Conservation (phyloP, 2,329 filamentous ascomycete genomes). For the Fusarium staphyleae region DNA sequence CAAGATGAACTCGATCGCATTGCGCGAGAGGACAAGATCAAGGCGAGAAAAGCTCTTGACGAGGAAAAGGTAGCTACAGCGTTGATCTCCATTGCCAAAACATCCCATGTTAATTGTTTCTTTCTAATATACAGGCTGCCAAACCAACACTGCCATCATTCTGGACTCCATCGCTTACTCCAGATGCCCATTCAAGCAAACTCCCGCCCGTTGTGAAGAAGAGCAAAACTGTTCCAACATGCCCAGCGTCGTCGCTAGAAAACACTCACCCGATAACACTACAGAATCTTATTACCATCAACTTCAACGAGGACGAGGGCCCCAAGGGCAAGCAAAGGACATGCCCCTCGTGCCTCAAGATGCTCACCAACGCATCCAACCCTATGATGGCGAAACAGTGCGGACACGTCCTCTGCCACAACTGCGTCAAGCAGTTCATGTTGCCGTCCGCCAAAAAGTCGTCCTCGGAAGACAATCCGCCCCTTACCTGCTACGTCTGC, state of each 20-base stretch:
- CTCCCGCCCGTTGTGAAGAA: slow-evolving; percentile 66
- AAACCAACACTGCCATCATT: slow-evolving; percentile 82
- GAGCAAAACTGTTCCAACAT: slow-evolving; percentile 73
- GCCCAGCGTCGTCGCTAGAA: slow-evolving; percentile 74
- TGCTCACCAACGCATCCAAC: slow-evolving; percentile 80
- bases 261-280: slow-evolving; percentile 78
- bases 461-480: slow-evolving; percentile 55
- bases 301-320: slow-evolving; percentile 75
- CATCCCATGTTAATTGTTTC: slow-evolving; percentile 17
- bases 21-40: slow-evolving; percentile 71
- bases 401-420: slow-evolving; percentile 89
- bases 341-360: slow-evolving; percentile 88
- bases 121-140: slow-evolving; percentile 54
- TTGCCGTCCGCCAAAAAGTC: slow-evolving; percentile 56
- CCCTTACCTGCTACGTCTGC: slow-evolving; percentile 79
- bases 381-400: slow-evolving; percentile 86
- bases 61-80: slow-evolving; percentile 67
- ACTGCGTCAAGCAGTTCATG: slow-evolving; percentile 86
- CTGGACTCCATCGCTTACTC: slow-evolving; percentile 89
- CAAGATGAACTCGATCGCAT: slow-evolving; percentile 77
- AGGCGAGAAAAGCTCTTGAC: slow-evolving; percentile 73
- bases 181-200: slow-evolving; percentile 55
- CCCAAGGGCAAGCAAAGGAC: slow-evolving; percentile 55
- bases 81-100: not conserved
- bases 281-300: slow-evolving; percentile 76